phyloP scores from a whole-genome alignment of 371 early-diverging fungal genomes.

The Saksenaea vasiformis region DNA sequence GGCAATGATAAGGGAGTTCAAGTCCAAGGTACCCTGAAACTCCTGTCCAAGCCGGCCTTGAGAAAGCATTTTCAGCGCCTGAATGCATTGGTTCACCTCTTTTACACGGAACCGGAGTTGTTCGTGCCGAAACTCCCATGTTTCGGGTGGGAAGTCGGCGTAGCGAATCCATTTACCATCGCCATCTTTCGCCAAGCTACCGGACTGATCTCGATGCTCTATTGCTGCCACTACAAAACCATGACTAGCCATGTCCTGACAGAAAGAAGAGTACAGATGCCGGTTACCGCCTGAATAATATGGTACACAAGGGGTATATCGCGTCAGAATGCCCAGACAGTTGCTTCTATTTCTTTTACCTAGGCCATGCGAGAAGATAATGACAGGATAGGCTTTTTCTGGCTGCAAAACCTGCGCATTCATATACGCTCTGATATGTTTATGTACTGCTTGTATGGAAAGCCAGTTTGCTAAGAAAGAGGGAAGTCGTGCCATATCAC shows the following conservation, averaged over 20 bases:
- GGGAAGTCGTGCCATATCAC: conserved; percentile 13
- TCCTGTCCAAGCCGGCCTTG: not conserved
- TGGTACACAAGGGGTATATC: conserved; percentile 1
- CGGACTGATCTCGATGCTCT: conserved; percentile 59
- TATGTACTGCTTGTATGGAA: conserved; percentile 12
- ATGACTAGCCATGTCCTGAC: conserved; percentile 50
- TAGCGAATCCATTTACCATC: conserved; percentile 18
- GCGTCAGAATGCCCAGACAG: not conserved
- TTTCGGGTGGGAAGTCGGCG: conserved; percentile 19
- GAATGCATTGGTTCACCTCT: conserved; percentile 35
- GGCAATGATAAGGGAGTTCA: conserved; percentile 40
- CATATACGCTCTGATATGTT: conserved; percentile 14
- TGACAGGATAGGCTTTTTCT: conserved; percentile 25
- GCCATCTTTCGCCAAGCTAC: conserved; percentile 19
- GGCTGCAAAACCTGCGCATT: conserved; percentile 8
- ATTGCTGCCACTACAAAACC: conserved; percentile 57
- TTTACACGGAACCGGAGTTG: conserved; percentile 41
- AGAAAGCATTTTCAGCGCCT: conserved; percentile 19
- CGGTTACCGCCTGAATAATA: conserved; percentile 36
- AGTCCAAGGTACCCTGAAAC: conserved; percentile 41
- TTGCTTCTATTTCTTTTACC: not conserved
- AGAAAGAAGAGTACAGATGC: conserved; percentile 45
- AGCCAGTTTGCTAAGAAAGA: conserved; percentile 20
- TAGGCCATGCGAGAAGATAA: conserved; percentile 43
- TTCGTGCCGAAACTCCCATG: conserved; percentile 28